Evolutionary conservation across 2,329 filamentous ascomycete species (phyloP).

Genomic region (Fusarium falciforme): DNA sequence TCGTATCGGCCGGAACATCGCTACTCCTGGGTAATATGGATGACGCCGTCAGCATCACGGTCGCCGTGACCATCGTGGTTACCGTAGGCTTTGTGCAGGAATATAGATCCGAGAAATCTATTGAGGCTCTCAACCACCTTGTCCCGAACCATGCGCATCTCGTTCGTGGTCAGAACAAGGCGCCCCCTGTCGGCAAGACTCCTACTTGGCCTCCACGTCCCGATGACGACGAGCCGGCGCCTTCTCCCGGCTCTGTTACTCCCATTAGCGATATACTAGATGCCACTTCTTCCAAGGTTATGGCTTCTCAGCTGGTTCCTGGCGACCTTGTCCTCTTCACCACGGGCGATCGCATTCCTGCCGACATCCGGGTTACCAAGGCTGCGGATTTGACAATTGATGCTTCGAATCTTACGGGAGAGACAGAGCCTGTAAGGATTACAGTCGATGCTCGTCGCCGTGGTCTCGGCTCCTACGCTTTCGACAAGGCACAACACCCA

Average conservation of each 20-base stretch:
- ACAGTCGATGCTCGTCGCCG: constrained; percentile 68
- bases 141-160: constrained; percentile 96
- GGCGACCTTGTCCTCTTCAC: constrained; percentile 95
- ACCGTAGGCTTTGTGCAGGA: constrained; percentile 97
- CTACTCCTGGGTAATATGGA: constrained; percentile 93
- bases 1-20: constrained; percentile 88
- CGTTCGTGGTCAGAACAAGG: constrained; percentile 71
- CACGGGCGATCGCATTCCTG: constrained; percentile 95
- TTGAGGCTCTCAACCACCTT: constrained; percentile 92
- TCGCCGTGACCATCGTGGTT: constrained; percentile 97
- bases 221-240: constrained; percentile 57
- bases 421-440: constrained; percentile 92
- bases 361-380: constrained; percentile 93
- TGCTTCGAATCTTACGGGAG: constrained; percentile 95
- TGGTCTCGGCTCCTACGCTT: constrained; percentile 42
- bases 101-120: constrained; percentile 96
- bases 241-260: constrained; percentile 62
- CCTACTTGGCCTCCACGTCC: constrained; percentile 61
- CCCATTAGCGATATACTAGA: constrained; percentile 74
- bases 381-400: constrained; percentile 93
- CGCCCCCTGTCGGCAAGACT: constrained; percentile 48
- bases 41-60: constrained; percentile 93
- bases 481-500: constrained; percentile 45
- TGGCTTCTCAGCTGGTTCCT: constrained; percentile 87
- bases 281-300: constrained; percentile 83